Evolutionary conservation across 1,284 basidiomycete genomes (phyloP), one percentile per base, ranked within the genome.

Genomic region (Pseudozyma pruni): DNA sequence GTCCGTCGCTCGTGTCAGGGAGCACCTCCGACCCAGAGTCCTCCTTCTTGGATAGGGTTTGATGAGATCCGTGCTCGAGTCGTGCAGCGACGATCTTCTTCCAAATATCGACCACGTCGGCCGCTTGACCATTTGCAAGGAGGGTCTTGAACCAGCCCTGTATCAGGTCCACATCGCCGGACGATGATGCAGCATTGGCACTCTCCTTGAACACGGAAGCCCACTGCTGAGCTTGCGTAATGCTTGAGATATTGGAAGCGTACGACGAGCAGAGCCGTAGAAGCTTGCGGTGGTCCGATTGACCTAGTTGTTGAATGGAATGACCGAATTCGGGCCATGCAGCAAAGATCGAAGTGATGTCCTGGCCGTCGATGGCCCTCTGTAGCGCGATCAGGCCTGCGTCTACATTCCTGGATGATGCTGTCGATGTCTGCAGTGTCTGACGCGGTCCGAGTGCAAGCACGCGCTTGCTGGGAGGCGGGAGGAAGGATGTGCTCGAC

Each of bases 291-390:
- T 70, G 60, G 13, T 58, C 60, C 4, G 10, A 20, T 29, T 16
- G 32, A 37, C 44, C 34, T 7, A 67, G 43, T n/a, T 29, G 23
- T 0, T 27, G n/a, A 1, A 25, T 29, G 8, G 4, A 8, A 2
- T 35, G 1, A 1, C 47, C 62, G 7, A 50, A 11, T 2, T 23
- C 29, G 32, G 50, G 20, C 62, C 62, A 66, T 2, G 38, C 42
- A n/a, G 47, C 23, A 22, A 31, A 51, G 23, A 59, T 32, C 3
- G 39, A 44, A 2, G 22, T 34, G 9, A 66, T 20, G 20, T 66
- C 42, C 23, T 66, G 62, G 1, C 56, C 35, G 16, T 59, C 62
- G 11, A 66, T 59, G 2, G 56, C 62, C n/a, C 23, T 59, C 27
- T 55, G 50, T 2, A 66, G 23, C 4, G 14, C 16, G 4, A 46